Evolutionary conservation across 352 stramenopile species (phyloP).

Genomic region (Phytophthora sansomeana): DNA sequence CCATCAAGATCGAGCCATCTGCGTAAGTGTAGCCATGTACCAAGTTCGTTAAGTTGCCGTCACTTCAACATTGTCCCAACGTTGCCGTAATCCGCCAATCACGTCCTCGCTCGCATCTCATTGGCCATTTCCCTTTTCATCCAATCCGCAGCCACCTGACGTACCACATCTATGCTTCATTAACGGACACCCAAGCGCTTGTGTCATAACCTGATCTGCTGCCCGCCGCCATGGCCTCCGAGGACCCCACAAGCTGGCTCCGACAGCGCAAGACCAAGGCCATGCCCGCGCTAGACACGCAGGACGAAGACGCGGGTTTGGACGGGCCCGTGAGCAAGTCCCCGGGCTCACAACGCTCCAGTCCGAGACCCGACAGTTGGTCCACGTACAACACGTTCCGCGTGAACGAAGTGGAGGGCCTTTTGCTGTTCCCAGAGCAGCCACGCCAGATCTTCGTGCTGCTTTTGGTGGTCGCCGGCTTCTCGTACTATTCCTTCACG

Average conservation of each 20-base stretch:
- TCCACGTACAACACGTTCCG: slow-evolving; percentile 41
- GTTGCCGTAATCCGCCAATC: slow-evolving; percentile 1
- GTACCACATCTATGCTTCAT: background rate
- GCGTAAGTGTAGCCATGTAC: too few relatives aligned
- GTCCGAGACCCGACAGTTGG: slow-evolving; percentile 37
- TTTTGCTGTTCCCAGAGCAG: slow-evolving; percentile 83
- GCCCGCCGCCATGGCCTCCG: slow-evolving; percentile 10
- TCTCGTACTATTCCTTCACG: slow-evolving; percentile 87
- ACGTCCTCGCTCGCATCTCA: background rate
- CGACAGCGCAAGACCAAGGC: slow-evolving; percentile 29
- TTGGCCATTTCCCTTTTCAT: background rate
- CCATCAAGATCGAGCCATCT: slow-evolving; percentile 12
- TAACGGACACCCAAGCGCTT: background rate
- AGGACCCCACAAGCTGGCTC: slow-evolving; percentile 7
- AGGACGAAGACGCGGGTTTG: background rate
- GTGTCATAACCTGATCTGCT: slow-evolving; percentile 7
- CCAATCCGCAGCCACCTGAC: background rate
- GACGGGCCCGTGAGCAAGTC: background rate
- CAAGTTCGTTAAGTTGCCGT: slow-evolving; percentile 19
- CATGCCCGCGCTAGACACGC: slow-evolving; percentile 17
- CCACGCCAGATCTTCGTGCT: slow-evolving; percentile 84
- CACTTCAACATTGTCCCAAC: slow-evolving; percentile 9
- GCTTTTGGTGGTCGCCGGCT: slow-evolving; percentile 53
- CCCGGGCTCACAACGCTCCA: slow-evolving; percentile 11
- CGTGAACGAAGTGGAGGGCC: slow-evolving; percentile 54